phyloP scores from a whole-genome alignment of 163 green algal genomes.

The Smithsoniella earleae region DNA sequence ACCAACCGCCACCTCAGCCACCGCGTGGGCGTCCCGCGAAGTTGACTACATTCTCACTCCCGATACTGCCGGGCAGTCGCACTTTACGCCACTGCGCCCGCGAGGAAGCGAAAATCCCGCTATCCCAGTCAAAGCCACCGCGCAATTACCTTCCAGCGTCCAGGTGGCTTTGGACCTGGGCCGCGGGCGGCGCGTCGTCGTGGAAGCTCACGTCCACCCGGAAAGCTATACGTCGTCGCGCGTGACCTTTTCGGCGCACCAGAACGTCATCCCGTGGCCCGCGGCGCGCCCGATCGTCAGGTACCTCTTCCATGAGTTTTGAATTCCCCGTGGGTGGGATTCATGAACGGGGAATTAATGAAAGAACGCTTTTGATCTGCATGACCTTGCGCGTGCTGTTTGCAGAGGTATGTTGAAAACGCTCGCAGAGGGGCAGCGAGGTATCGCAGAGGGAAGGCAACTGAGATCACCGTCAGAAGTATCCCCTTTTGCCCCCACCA shows the following conservation, averaged over 20 bases:
- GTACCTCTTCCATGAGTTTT: background rate
- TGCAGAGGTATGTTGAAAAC: background rate
- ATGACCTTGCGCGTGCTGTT: background rate
- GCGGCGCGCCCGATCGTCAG: background rate
- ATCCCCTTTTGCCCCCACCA: background rate
- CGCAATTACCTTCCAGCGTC: background rate
- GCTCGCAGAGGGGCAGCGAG: background rate
- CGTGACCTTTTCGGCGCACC: background rate
- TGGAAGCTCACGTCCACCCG: constrained; percentile 10
- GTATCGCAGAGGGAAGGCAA: background rate
- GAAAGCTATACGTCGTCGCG: background rate
- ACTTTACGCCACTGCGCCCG: background rate
- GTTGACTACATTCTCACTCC: background rate
- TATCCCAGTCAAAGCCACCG: background rate
- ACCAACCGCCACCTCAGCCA: background rate
- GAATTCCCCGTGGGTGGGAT: background rate
- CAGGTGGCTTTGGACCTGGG: background rate
- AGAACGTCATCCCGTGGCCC: background rate
- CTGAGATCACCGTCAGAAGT: background rate
- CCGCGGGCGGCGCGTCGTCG: background rate
- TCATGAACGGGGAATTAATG: background rate
- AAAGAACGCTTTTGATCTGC: background rate
- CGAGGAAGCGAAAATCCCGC: background rate
- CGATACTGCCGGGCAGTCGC: background rate
- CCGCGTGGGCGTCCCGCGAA: background rate